Base-by-base conservation (phyloP, 2,329 filamentous ascomycete genomes). In the Penicillium rolfsii region DNA sequence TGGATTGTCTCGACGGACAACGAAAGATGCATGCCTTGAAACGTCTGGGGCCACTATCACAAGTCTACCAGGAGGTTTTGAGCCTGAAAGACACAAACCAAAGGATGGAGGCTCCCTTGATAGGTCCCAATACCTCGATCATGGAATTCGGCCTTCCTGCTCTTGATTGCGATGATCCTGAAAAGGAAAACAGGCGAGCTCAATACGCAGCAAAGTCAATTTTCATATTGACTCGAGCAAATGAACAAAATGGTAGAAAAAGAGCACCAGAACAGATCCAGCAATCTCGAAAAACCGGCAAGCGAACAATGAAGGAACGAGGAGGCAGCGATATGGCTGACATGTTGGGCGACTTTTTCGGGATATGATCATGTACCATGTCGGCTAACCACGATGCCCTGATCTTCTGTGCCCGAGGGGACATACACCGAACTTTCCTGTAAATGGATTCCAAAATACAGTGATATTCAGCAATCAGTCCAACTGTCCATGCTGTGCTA, bases 281-380 rank as follows among this genome's bases (percentile, higher is more conserved):
- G 3, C 50, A 14, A 16, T 26, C n/a, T 40, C 35, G 52, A 50
- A 26, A 26, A 3, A 8, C 22, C 19, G 43, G 52, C n/a, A 68
- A 62, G 57, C 64, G 67, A 8, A 65, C 65, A 22, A 70, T 74
- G 67, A 77, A 69, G 61, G 54, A 66, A 33, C 69, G 67, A 26
- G 62, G 61, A 12, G 52, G 52, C 11, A 70, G 65, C 36, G 69
- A 74, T 58, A 66, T 77, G 46, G 61, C 63, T 16, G 70, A 67
- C 38, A 30, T 76, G 12, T 63, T 77, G 24, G 62, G 66, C n/a
- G 70, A 73, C n/a, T 76, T 77, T 58, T 52, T 69, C 8, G 71
- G 52, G 65, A 54, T 50, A 16, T 28, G 24, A 53, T 3, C n/a
- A 8, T 19, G 45, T 48, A 48, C 24, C 14, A 48, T 11, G n/a